Percentiles rank a stretch among this genome's conserved stretches.
phyloP scores from a whole-genome alignment of 2,329 filamentous ascomycete species.

The Ophiognomonia clavigignenti-juglandacearum region DNA sequence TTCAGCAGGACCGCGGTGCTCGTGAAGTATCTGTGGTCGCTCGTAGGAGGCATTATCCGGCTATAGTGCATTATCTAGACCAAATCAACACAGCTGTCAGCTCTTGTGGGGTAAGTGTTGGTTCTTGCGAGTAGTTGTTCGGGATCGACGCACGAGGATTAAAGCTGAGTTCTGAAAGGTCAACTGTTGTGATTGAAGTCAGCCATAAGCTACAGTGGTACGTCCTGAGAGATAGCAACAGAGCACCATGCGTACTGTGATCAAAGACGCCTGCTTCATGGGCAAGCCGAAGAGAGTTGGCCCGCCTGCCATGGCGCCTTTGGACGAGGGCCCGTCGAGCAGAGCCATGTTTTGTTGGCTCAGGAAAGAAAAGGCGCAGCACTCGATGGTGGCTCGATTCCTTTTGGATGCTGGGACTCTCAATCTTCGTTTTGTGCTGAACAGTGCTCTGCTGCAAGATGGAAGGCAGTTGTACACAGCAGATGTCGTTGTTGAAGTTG shows the following conservation, averaged over 20 bases:
- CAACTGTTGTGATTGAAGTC: slow-evolving; percentile 46
- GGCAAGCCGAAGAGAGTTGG: slow-evolving; percentile 53
- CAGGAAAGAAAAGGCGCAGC: no score
- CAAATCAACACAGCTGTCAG: slow-evolving; percentile 7
- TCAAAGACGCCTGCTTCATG: slow-evolving; percentile 64
- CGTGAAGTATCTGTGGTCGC: slow-evolving; percentile 84
- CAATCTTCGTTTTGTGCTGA: no score
- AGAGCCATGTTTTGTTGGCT: no score
- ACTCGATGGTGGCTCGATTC: no score
- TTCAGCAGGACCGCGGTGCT: slow-evolving; percentile 93
- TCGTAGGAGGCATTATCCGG: slow-evolving; percentile 79
- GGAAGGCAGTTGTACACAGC: no score
- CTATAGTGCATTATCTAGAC: slow-evolving; percentile 87
- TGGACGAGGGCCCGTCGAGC: slow-evolving; percentile 31
- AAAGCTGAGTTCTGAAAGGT: slow-evolving; percentile 76
- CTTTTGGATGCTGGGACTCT: no score
- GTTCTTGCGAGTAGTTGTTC: neutral
- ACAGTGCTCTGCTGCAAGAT: no score
- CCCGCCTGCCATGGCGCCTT: slow-evolving; percentile 23
- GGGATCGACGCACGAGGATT: slow-evolving; percentile 54
- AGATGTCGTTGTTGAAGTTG: no score
- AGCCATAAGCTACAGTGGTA: slow-evolving; percentile 11
- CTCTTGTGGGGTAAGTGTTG: neutral
- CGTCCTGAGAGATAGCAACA: no score
- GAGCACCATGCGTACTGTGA: slow-evolving; percentile 43